Percentiles rank a stretch among this genome's conserved stretches.
These are phyloP conservation scores for Trichoderma gracile DNA, from an alignment of 2,329 filamentous ascomycete genomes.

Conservation along the genomic window DNA sequence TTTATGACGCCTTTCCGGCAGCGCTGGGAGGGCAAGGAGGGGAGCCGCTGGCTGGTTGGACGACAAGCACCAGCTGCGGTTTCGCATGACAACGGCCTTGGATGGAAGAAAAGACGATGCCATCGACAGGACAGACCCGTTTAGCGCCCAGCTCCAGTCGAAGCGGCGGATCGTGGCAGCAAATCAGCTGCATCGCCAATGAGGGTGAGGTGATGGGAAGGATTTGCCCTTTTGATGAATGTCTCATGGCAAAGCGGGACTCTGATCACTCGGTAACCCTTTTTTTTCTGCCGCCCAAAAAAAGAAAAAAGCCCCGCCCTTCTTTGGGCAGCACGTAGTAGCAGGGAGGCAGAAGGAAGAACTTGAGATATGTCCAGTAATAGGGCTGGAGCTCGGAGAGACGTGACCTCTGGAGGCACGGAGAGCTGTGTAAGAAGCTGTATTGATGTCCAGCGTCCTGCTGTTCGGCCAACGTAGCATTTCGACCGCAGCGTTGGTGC, in stretches of 20 bases:
- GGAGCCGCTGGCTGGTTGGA: slow-evolving; percentile 14
- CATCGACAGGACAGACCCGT: not conserved
- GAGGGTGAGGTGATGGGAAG: slow-evolving; percentile 14
- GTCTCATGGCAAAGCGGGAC: slow-evolving; percentile 25
- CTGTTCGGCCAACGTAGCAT: not conserved
- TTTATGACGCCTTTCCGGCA: slow-evolving; percentile 22
- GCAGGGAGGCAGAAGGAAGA: slow-evolving; percentile 14
- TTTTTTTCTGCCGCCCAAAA: slow-evolving; percentile 12
- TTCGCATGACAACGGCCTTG: not conserved
- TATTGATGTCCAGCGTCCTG: too few relatives aligned
- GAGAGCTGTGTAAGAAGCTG: not conserved
- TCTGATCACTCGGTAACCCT: slow-evolving; percentile 25
- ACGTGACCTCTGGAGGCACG: not conserved
- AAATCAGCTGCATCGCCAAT: slow-evolving; percentile 10
- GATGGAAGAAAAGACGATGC: too few relatives aligned
- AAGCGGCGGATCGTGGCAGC: not conserved
- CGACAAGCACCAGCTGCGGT: not conserved
- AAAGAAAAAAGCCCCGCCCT: slow-evolving; percentile 13
- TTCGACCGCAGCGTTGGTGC: not conserved
- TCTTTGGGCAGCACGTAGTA: not conserved
- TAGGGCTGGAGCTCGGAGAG: slow-evolving; percentile 10
- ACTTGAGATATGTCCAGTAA: not conserved
- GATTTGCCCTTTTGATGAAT: slow-evolving; percentile 17
- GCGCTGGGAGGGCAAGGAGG: not conserved
- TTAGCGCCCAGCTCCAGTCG: not conserved